Conservation (phyloP, 768 basidiomycete species). For the Lentinus brumalis region DNA sequence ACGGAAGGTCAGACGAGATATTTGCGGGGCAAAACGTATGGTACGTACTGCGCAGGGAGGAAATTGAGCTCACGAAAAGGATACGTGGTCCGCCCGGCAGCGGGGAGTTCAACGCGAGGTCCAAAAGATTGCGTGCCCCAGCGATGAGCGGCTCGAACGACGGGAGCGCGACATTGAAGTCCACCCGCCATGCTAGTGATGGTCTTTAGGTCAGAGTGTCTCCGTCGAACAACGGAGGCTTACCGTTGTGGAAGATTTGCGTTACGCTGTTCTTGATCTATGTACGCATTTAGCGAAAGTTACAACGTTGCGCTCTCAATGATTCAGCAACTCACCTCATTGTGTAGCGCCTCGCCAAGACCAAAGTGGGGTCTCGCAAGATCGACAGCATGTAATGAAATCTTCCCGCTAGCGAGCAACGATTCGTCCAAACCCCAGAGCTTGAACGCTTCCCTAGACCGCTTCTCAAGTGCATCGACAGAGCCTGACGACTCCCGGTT, state of each 20-base stretch:
- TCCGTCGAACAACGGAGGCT: neutral
- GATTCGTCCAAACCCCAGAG: constrained; percentile 15
- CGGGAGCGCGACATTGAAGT: constrained; percentile 42
- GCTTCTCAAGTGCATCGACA: constrained; percentile 1
- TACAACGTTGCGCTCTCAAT: neutral
- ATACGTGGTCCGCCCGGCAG: constrained; percentile 28
- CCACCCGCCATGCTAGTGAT: constrained; percentile 38
- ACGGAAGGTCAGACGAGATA: neutral
- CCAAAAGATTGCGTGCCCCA: constrained; percentile 22
- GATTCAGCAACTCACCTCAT: constrained; percentile 16
- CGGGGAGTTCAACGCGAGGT: constrained; percentile 19
- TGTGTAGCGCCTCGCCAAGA: constrained; percentile 11
- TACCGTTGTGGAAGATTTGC: constrained; percentile 30
- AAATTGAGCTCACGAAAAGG: constrained; percentile 23
- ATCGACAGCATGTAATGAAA: constrained; percentile 25
- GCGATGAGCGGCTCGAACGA: constrained; percentile 42
- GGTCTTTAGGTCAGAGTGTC: neutral
- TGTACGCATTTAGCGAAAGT: neutral
- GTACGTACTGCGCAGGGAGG: constrained; percentile 17
- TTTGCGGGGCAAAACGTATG: constrained; percentile 23
- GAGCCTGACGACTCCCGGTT: constrained; percentile 22
- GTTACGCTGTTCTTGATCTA: constrained; percentile 20
- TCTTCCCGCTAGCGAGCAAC: constrained; percentile 16
- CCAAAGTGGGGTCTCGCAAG: constrained; percentile 22
- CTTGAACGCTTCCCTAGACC: constrained; percentile 22